These are phyloP conservation scores for Mortierella sp. DNA, from an alignment of 371 early-diverging fungal genomes.

Conservation along the genomic window DNA sequence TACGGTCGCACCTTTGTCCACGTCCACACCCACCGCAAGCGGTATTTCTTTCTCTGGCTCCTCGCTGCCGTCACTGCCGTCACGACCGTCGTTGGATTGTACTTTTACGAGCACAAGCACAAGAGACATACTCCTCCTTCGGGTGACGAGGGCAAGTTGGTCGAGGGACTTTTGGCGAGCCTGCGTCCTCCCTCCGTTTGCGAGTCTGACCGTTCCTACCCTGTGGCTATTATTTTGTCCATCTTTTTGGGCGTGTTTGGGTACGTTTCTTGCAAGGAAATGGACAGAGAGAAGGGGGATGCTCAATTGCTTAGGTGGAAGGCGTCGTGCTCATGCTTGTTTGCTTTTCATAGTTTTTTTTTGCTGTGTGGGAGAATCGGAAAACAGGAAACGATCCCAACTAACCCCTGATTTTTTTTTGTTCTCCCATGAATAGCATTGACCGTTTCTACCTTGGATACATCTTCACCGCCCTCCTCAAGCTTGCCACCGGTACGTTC, in stretches of 20 bases:
- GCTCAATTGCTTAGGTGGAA: background rate
- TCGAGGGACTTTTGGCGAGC: conserved; percentile 5
- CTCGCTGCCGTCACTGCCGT: conserved; percentile 29
- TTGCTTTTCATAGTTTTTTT: background rate
- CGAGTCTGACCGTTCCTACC: conserved; percentile 45
- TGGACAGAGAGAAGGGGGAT: background rate
- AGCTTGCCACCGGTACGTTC: conserved; percentile 42
- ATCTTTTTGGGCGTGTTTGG: conserved; percentile 49
- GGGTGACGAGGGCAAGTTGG: conserved; percentile 8
- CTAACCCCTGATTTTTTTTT: background rate
- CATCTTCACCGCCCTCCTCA: conserved; percentile 63
- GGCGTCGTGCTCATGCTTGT: background rate
- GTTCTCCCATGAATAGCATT: conserved; percentile 40
- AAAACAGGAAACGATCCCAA: background rate
- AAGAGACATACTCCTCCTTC: conserved; percentile 15
- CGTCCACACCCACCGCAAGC: conserved; percentile 41
- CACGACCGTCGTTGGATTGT: conserved; percentile 31
- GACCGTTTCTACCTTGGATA: conserved; percentile 78
- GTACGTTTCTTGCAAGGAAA: conserved; percentile 4
- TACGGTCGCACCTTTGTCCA: conserved; percentile 43
- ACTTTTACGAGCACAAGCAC: conserved; percentile 32
- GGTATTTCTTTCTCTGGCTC: conserved; percentile 40
- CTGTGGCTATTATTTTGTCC: conserved; percentile 38
- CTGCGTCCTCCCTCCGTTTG: conserved; percentile 21
- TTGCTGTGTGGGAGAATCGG: background rate